Percentiles rank a stretch among this genome's conserved stretches.
Conservation (phyloP, 1,284 basidiomycete genomes). For the Ustilago loliicola region DNA sequence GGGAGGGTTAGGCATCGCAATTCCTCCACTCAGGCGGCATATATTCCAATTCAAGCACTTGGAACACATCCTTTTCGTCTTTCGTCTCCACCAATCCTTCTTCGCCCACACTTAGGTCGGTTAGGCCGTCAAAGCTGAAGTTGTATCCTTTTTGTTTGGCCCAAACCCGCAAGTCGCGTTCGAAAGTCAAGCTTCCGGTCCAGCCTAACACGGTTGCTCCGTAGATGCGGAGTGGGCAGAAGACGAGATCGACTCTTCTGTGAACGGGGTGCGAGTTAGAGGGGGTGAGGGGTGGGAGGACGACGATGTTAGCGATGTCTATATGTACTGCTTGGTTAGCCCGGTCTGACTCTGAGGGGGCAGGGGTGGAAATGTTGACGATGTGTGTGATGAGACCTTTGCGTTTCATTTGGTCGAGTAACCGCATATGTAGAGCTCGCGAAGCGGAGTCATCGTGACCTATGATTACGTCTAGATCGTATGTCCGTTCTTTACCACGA, state of each 20-base stretch:
- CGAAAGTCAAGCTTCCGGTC: conserved; percentile 57
- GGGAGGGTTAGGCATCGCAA: conserved; percentile 52
- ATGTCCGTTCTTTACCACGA: conserved; percentile 50
- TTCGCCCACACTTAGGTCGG: conserved; percentile 19
- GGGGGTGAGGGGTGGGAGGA: conserved; percentile 29
- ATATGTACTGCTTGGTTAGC: conserved; percentile 18
- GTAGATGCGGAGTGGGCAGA: conserved; percentile 47
- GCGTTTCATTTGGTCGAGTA: conserved; percentile 43
- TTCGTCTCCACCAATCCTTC: conserved; percentile 45
- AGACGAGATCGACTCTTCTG: conserved; percentile 42
- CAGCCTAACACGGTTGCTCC: conserved; percentile 61
- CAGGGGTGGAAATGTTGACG: conserved; percentile 53
- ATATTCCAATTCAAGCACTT: conserved; percentile 35
- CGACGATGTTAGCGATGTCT: conserved; percentile 62
- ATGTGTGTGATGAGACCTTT: conserved; percentile 50
- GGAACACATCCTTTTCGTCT: conserved; percentile 48
- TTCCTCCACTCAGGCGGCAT: conserved; percentile 62
- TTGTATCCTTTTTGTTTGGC: conserved; percentile 49
- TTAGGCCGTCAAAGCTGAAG: conserved; percentile 56
- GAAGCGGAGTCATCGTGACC: conserved; percentile 25
- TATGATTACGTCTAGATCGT: conserved; percentile 61
- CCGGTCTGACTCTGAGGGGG: neutral
- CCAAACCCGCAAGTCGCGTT: conserved; percentile 57
- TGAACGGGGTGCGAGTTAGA: conserved; percentile 18
- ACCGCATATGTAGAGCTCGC: conserved; percentile 33